Percentiles rank a stretch among this genome's conserved stretches.
These are phyloP conservation scores for Apiospora sp. DNA, from an alignment of 2,329 filamentous ascomycete genomes.

Conservation along the genomic window DNA sequence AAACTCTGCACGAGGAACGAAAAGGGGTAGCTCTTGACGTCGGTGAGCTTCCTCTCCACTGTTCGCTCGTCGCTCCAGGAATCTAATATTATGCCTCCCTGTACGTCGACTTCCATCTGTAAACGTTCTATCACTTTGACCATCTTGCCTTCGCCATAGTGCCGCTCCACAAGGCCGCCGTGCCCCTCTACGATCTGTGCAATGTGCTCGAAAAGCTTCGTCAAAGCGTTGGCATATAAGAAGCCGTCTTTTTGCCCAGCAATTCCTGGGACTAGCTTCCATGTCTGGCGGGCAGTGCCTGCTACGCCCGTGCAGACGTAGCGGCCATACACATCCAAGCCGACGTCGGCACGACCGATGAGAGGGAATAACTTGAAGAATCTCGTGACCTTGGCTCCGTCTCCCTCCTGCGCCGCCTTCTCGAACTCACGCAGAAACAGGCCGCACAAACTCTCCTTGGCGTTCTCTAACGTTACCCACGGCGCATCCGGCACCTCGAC, in stretches of 20 bases:
- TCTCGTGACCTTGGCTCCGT: conserved; percentile 87
- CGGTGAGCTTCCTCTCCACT: conserved; percentile 86
- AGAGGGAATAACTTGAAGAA: conserved; percentile 99
- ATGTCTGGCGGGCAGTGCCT: conserved; percentile 78
- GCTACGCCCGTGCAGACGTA: conserved; percentile 98
- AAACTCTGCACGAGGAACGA: conserved; percentile 97
- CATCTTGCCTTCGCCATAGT: conserved; percentile 95
- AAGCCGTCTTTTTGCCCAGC: conserved; percentile 76
- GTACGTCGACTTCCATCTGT: conserved; percentile 93
- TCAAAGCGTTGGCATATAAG: conserved; percentile 91
- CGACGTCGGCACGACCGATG: conserved; percentile 87
- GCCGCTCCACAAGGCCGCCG: conserved; percentile 87
- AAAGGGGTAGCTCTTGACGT: conserved; percentile 97
- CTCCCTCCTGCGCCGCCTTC: conserved; percentile 85
- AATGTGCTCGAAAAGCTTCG: conserved; percentile 95
- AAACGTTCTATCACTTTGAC: conserved; percentile 89
- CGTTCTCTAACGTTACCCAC: conserved; percentile 83
- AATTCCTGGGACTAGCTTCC: conserved; percentile 72
- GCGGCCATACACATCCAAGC: conserved; percentile 91
- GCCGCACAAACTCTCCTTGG: conserved; percentile 87
- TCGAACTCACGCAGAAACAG: conserved; percentile 96
- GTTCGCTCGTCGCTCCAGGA: conserved; percentile 92
- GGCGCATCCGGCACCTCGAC: conserved; percentile 95
- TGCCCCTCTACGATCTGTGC: conserved; percentile 95
- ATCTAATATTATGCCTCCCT: conserved; percentile 94